phyloP scores from a whole-genome alignment of 164 flowering plant species.

The Euptelea pleiosperma region DNA sequence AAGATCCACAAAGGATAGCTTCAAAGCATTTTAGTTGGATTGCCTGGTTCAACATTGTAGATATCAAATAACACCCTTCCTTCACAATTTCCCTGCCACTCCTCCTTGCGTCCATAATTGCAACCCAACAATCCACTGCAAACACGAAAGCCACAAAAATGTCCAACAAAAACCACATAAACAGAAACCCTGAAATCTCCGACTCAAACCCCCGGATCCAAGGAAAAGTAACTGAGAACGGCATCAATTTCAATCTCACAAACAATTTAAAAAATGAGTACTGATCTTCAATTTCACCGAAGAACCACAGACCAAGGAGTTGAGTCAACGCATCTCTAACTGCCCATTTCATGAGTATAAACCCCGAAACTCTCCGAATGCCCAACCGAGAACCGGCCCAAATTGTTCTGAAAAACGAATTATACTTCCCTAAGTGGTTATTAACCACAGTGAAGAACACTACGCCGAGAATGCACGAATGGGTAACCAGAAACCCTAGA shows the following conservation, averaged over 20 bases:
- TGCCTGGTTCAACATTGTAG: slow-evolving; percentile 63
- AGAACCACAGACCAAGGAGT: slow-evolving; percentile 79
- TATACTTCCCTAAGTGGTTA: slow-evolving; percentile 46
- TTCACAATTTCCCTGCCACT: slow-evolving; percentile 72
- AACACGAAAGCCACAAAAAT: slow-evolving; percentile 56
- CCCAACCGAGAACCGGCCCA: slow-evolving; percentile 75
- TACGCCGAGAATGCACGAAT: slow-evolving; percentile 68
- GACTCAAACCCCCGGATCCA: slow-evolving; percentile 62
- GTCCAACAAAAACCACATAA: slow-evolving; percentile 71
- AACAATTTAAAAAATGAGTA: slow-evolving; percentile 76
- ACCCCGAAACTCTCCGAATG: slow-evolving; percentile 65
- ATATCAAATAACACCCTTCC: slow-evolving; percentile 80
- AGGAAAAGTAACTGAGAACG: slow-evolving; percentile 67
- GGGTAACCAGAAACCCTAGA: slow-evolving; percentile 72
- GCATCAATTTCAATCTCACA: slow-evolving; percentile 88
- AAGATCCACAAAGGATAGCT: slow-evolving; percentile 57
- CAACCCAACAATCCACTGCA: slow-evolving; percentile 86
- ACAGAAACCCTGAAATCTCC: slow-evolving; percentile 65
- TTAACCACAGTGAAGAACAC: slow-evolving; percentile 65
- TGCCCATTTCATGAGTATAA: slow-evolving; percentile 90
- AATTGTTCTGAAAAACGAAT: slow-evolving; percentile 38
- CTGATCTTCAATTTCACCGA: slow-evolving; percentile 89
- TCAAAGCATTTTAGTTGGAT: slow-evolving; percentile 72
- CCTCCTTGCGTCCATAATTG: slow-evolving; percentile 65
- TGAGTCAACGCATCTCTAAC: slow-evolving; percentile 90